Percentiles rank a stretch among this genome's conserved stretches.
phyloP scores from a whole-genome alignment of 805 yeast genomes.

The Pichia cabralensis region DNA sequence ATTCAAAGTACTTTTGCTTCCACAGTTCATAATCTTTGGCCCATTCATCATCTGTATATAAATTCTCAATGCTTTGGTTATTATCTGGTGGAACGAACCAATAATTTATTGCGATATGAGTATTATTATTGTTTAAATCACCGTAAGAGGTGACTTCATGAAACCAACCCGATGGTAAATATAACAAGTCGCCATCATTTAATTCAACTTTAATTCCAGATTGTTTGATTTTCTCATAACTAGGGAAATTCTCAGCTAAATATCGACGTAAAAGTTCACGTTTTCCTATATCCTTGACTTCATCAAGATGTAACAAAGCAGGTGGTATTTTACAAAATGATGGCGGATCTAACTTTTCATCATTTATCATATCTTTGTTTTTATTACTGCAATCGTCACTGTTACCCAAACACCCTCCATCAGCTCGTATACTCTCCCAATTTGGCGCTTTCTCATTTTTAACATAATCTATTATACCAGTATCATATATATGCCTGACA shows the following conservation, averaged over 20 bases:
- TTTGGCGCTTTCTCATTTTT: slow-evolving; percentile 42
- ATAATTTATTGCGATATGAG: slow-evolving; percentile 60
- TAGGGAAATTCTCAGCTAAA: slow-evolving; percentile 2
- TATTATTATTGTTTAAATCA: slow-evolving; percentile 27
- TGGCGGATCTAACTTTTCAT: slow-evolving; percentile 44
- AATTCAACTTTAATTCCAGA: slow-evolving; percentile 37
- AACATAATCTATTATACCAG: slow-evolving; percentile 60
- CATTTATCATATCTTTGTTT: slow-evolving; percentile 10
- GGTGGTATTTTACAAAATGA: slow-evolving; percentile 62
- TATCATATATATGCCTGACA: slow-evolving; percentile 38
- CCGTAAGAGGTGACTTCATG: slow-evolving; percentile 70
- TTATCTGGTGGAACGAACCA: slow-evolving; percentile 65
- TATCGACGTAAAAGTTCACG: slow-evolving; percentile 5
- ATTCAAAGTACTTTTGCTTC: slow-evolving; percentile 21
- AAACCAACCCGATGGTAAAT: slow-evolving; percentile 73
- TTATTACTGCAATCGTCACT: slow-evolving; percentile 10
- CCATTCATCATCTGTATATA: slow-evolving; percentile 48
- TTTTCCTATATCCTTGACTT: slow-evolving; percentile 28
- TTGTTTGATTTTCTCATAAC: slow-evolving; percentile 22
- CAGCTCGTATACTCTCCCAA: slow-evolving; percentile 56
- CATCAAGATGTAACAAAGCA: slow-evolving; percentile 48
- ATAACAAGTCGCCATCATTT: slow-evolving; percentile 56
- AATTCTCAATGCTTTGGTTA: slow-evolving; percentile 16
- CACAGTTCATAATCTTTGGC: slow-evolving; percentile 32
- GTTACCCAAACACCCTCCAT: slow-evolving; percentile 43